Evolutionary conservation across 306 rosid genomes (phyloP).

Genomic region (Cucumis hystrix): DNA sequence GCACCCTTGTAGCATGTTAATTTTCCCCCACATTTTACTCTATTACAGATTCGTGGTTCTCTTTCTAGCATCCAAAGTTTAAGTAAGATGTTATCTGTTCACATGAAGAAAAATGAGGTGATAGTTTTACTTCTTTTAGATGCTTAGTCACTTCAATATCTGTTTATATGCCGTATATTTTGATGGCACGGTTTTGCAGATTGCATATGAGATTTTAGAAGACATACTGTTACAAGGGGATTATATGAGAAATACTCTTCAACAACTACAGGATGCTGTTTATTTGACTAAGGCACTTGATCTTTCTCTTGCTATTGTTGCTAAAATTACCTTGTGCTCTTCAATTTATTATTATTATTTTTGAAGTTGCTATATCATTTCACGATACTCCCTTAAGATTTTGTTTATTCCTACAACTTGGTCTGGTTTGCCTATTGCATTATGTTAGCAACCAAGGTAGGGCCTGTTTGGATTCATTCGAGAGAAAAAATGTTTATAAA

Average conservation of each 20-base stretch:
- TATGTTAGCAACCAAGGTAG: no score
- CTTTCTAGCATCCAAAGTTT: conserved; percentile 82
- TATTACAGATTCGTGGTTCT: conserved; percentile 74
- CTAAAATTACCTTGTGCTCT: neutral
- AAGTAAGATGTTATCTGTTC: conserved; percentile 73
- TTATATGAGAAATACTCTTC: conserved; percentile 53
- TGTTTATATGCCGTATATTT: conserved; percentile 4
- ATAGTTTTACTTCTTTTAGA: conserved; percentile 3
- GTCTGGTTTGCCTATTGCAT: neutral
- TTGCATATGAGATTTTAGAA: conserved; percentile 70
- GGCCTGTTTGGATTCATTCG: no score
- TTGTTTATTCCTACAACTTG: neutral
- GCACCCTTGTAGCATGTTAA: conserved; percentile 6
- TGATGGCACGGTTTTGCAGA: conserved; percentile 31
- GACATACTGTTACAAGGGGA: conserved; percentile 80
- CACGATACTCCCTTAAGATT: neutral
- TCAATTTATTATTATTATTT: neutral
- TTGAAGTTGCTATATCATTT: neutral
- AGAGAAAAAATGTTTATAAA: no score
- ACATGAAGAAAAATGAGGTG: conserved; percentile 73
- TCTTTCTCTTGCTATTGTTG: conserved; percentile 14
- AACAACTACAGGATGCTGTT: conserved; percentile 92
- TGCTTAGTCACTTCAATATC: neutral
- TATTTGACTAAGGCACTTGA: conserved; percentile 61
- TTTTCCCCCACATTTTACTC: conserved; percentile 6